Evolutionary conservation across 345 rosid species (phyloP), one percentile per base, ranked within the genome.

Genomic region (Fremontodendron californicum): DNA sequence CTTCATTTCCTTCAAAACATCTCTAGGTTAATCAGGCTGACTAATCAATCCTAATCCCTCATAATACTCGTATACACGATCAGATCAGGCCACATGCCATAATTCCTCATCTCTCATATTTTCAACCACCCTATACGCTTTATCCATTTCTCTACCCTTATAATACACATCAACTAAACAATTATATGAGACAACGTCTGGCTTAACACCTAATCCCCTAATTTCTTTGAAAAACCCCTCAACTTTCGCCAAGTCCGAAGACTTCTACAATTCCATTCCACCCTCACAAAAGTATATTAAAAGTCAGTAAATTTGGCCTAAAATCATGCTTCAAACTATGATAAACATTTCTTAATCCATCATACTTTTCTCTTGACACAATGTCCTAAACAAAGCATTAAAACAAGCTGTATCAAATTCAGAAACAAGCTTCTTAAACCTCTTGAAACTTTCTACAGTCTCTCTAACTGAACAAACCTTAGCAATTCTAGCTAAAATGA

Each of bases 341-440:
- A 84, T 92, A 92, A 12, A 92, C 96, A 82, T 93, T 90, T 78
- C 97, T 92, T 45, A 96, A 85, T 95, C 94, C 0, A 60, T 23
- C 98, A 93, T 93, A 60, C 90, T 90, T 90, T 93, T 95, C 87
- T 95, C 96, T 81, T 93, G 97, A 71, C 97, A 92, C 76, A 92
- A 79, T 45, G 97, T 86, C 87, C 97, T 88, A 77, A 93, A 78
- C 81, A 95, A 79, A 33, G 94, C 97, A 84, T 95, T 95, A 61
- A 90, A 91, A 84, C 88, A 88, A 58, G 83, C n/a, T 0, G 84
- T 61, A 43, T 90, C 93, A 2, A 88, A 93, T 43, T 71, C 87
- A 0, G 90, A 90, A 77, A 89, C 85, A 43, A 93, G 62, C 82
- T 86, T 92, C 83, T 84, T 93, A 73, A 95, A 88, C 86, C 73